Evolutionary conservation across 176 grass and related monocot genomes (phyloP).

Genomic region (Raddia distichophylla): DNA sequence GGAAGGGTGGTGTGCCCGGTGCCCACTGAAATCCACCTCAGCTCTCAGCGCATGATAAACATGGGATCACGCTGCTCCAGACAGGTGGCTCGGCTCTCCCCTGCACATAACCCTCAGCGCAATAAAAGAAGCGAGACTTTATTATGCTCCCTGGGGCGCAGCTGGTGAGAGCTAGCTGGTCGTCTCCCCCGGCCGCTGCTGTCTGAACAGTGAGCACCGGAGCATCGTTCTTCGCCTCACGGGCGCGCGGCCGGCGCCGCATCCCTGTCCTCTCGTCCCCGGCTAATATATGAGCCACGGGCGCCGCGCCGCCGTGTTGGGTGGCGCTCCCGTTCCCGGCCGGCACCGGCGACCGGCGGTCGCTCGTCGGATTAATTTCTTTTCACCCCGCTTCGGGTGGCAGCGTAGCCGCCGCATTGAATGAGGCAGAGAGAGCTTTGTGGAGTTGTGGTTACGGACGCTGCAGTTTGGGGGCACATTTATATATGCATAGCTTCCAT

Average conservation of each 20-base stretch:
- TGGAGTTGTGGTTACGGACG: not conserved
- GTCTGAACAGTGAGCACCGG: not conserved
- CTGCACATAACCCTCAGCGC: constrained; percentile 20
- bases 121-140: not conserved
- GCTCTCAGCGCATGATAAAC: not conserved
- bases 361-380: not conserved
- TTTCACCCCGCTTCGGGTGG: constrained; percentile 16
- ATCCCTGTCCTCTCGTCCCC: constrained; percentile 26
- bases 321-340: constrained; percentile 32
- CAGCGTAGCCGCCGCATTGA: not conserved
- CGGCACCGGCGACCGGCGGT: constrained; percentile 37
- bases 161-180: not conserved
- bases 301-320: not conserved
- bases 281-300: not conserved
- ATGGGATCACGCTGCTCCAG: not conserved
- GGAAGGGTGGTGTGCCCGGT: not conserved
- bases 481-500: not conserved
- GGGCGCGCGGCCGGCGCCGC: no score
- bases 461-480: not conserved
- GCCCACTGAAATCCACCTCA: constrained; percentile 29
- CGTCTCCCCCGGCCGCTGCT: not conserved
- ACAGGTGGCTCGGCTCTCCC: not conserved
- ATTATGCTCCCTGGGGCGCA: not conserved
- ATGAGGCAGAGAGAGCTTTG: not conserved
- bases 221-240: constrained; percentile 26